A percentile compares a stretch with the other conserved stretches of the same genome.
phyloP scores from a whole-genome alignment of 2,329 filamentous ascomycete species.

The Colletotrichum gloeosporioides region DNA sequence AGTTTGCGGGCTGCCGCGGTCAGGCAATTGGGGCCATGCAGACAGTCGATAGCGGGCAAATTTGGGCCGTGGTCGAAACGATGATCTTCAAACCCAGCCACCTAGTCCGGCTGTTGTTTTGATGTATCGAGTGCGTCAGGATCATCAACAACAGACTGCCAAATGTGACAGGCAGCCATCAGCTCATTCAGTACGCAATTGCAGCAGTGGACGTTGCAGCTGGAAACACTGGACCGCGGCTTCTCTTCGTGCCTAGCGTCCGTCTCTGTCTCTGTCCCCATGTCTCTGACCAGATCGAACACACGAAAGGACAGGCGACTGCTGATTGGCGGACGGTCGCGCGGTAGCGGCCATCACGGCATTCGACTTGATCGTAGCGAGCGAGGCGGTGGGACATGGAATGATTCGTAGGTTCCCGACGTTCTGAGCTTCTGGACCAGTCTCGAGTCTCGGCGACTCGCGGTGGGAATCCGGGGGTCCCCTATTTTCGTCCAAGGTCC shows the following conservation, averaged over 20 bases:
- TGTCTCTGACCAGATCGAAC: background rate
- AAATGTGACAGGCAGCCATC: slow-evolving; percentile 1
- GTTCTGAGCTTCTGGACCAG: background rate
- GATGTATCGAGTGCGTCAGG: background rate
- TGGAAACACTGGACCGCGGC: background rate
- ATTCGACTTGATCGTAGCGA: background rate
- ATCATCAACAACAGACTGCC: background rate
- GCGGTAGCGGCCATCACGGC: background rate
- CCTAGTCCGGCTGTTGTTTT: background rate
- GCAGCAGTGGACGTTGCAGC: slow-evolving; percentile 4
- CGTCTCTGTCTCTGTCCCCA: background rate
- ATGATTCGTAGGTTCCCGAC: background rate
- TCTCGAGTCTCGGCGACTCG: background rate
- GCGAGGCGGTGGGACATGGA: background rate
- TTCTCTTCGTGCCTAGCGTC: background rate
- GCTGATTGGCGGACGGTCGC: background rate
- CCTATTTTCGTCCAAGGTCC: background rate
- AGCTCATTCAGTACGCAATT: background rate
- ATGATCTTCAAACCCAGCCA: slow-evolving; percentile 18
- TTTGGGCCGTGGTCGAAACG: slow-evolving; percentile 13
- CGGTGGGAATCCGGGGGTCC: slow-evolving; percentile 10
- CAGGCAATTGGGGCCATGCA: slow-evolving; percentile 14
- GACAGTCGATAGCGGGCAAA: slow-evolving; percentile 18
- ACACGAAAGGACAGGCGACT: background rate
- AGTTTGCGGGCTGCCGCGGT: background rate